Evolutionary conservation across 495 filamentous ascomycete genomes (phyloP).

Genomic region (Aspergillus funiculosus): DNA sequence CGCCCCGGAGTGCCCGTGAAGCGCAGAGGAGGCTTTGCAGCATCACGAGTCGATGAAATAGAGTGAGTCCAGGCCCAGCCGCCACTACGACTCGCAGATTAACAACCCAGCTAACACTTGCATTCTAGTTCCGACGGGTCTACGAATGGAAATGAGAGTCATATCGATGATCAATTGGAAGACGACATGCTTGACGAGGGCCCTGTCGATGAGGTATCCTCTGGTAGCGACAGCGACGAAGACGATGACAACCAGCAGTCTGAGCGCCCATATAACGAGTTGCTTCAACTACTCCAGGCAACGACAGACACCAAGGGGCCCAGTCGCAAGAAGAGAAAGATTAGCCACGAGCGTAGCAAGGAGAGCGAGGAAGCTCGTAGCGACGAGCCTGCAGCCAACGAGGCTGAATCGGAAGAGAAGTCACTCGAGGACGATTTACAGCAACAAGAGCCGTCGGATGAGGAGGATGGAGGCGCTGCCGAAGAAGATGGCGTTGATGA

Average conservation of each 20-base stretch:
- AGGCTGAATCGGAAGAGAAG: conserved; percentile 24
- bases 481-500: conserved; percentile 32
- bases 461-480: conserved; percentile 36
- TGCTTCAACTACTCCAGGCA: conserved; percentile 56
- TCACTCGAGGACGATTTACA: conserved; percentile 27
- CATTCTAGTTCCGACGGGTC: conserved; percentile 31
- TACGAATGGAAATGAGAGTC: conserved; percentile 24
- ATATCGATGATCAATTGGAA: conserved; percentile 15
- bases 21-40: conserved; percentile 28
- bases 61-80: conserved; percentile 27
- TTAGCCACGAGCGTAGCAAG: conserved; percentile 36
- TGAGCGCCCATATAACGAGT: conserved; percentile 54
- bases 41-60: conserved; percentile 38
- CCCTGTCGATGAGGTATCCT: conserved; percentile 31
- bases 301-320: conserved; percentile 47
- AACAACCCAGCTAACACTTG: conserved; percentile 15
- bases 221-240: conserved; percentile 32
- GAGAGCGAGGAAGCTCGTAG: conserved; percentile 12
- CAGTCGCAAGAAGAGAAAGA: conserved; percentile 62
- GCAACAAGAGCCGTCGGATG: conserved; percentile 37
- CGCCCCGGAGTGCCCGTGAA: conserved; percentile 19
- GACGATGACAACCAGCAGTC: conserved; percentile 38
- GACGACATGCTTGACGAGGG: conserved; percentile 25
- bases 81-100: not conserved
- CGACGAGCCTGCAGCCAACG: conserved; percentile 4